Conservation (phyloP, 345 rosid species). For the Eucalyptus camaldulensis region DNA sequence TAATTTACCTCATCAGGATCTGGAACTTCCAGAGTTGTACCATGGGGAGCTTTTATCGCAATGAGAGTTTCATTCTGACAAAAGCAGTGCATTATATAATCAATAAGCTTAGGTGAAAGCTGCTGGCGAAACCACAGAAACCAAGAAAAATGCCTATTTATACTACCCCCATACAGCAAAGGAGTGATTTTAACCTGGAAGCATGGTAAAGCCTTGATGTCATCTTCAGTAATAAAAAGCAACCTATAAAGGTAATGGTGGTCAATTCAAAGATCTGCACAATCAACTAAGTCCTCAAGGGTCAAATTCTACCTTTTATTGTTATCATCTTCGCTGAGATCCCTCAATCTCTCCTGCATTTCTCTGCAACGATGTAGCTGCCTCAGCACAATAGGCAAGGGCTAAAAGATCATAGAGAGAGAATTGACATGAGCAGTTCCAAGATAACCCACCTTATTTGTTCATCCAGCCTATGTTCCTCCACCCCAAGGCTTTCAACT, state of each 20-base stretch:
- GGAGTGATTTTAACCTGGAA: constrained; percentile 52
- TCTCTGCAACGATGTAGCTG: constrained; percentile 40
- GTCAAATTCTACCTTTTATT: constrained; percentile 51
- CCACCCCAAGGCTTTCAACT: constrained; percentile 55
- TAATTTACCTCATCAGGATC: constrained; percentile 94
- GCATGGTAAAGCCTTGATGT: constrained; percentile 84
- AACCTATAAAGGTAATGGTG: constrained; percentile 23
- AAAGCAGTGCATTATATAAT: background rate
- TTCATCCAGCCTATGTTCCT: constrained; percentile 57
- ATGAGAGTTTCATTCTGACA: constrained; percentile 83
- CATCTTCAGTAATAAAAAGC: constrained; percentile 96
- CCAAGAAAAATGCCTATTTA: background rate
- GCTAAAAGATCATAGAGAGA: background rate
- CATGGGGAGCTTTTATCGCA: constrained; percentile 99
- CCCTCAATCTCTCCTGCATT: constrained; percentile 80
- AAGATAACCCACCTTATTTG: constrained; percentile 35
- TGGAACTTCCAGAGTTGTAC: constrained; percentile 96
- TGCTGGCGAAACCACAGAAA: background rate
- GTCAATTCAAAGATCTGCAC: background rate
- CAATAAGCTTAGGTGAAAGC: background rate
- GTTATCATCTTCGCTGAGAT: constrained; percentile 80
- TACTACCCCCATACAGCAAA: background rate
- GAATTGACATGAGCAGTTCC: background rate
- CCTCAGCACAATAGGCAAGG: constrained; percentile 1
- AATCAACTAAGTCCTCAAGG: background rate